Evolutionary conservation across 768 basidiomycete species (phyloP).

Genomic region (Lactifluus hygrophoroides): DNA sequence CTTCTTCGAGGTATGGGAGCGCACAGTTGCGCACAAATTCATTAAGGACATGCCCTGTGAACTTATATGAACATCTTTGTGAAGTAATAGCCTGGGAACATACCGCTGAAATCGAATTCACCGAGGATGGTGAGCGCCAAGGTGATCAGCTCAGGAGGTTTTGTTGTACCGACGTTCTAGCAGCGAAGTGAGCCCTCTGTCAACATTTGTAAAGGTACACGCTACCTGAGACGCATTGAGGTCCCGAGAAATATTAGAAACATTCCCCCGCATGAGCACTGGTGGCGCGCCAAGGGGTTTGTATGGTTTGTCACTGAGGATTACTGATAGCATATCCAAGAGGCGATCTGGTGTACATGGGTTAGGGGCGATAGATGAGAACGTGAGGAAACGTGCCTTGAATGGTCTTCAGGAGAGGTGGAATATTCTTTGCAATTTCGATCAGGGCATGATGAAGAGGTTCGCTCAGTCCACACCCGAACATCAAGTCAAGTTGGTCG

Average conservation of each 20-base stretch:
- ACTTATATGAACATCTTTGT: constrained; percentile 1
- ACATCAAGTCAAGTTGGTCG: constrained; percentile 95
- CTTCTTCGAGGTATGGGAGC: constrained; percentile 89
- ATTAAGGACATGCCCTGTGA: constrained; percentile 82
- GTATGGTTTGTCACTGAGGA: constrained; percentile 78
- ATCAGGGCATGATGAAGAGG: constrained; percentile 77
- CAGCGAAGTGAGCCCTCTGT: not conserved
- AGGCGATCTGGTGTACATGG: constrained; percentile 57
- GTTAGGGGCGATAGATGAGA: not conserved
- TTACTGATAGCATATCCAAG: constrained; percentile 72
- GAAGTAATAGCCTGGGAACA: constrained; percentile 12
- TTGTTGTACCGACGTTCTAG: constrained; percentile 31
- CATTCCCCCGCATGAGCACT: constrained; percentile 47
- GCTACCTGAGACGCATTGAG: constrained; percentile 41
- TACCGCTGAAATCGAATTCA: constrained; percentile 91
- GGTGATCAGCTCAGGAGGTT: constrained; percentile 60
- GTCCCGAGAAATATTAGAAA: constrained; percentile 41
- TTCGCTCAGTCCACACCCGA: constrained; percentile 87
- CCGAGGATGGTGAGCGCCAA: constrained; percentile 84
- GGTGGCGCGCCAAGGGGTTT: constrained; percentile 81
- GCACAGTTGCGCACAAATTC: constrained; percentile 92
- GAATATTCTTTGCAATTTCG: constrained; percentile 79
- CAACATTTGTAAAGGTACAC: not conserved
- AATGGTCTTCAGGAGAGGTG: constrained; percentile 82
- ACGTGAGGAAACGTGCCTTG: constrained; percentile 53